Conservation (phyloP, 495 filamentous ascomycete genomes). For the Penicillium flavigenum region DNA sequence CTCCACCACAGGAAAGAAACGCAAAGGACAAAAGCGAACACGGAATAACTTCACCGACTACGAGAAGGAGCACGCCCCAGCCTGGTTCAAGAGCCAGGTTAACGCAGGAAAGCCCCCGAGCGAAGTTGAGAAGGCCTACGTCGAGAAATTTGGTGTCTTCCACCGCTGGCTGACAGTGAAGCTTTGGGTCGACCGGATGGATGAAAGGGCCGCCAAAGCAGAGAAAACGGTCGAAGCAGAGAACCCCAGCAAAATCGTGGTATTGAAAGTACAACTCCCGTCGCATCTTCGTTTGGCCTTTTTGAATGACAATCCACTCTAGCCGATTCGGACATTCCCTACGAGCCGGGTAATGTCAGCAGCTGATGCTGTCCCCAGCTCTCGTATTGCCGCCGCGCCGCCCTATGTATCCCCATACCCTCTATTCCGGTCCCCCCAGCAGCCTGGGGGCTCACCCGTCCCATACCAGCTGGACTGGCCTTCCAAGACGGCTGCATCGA, state of each 20-base stretch:
- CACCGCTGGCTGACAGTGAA: neutral
- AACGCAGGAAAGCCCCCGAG: neutral
- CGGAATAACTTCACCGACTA: constrained; percentile 9
- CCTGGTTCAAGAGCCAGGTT: neutral
- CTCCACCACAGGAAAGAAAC: neutral
- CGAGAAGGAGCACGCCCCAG: constrained; percentile 6
- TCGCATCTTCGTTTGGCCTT: neutral
- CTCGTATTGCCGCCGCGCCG: neutral
- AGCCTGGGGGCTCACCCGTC: neutral
- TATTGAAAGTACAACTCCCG: constrained; percentile 5
- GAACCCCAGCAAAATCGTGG: neutral
- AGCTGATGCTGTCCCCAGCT: neutral
- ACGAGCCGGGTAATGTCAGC: neutral
- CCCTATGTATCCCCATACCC: constrained; percentile 1
- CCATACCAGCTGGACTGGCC: neutral
- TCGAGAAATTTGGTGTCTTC: constrained; percentile 2
- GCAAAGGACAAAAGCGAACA: neutral
- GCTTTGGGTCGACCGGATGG: constrained; percentile 3
- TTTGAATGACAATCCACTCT: constrained; percentile 1
- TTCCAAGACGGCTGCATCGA: neutral
- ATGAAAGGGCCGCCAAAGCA: neutral
- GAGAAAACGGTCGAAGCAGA: neutral
- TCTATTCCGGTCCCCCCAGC: neutral
- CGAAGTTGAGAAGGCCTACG: neutral
- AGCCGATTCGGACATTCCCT: neutral